Base-by-base conservation (phyloP, 768 basidiomycete genomes). In the Pisolithus marmoratus region DNA sequence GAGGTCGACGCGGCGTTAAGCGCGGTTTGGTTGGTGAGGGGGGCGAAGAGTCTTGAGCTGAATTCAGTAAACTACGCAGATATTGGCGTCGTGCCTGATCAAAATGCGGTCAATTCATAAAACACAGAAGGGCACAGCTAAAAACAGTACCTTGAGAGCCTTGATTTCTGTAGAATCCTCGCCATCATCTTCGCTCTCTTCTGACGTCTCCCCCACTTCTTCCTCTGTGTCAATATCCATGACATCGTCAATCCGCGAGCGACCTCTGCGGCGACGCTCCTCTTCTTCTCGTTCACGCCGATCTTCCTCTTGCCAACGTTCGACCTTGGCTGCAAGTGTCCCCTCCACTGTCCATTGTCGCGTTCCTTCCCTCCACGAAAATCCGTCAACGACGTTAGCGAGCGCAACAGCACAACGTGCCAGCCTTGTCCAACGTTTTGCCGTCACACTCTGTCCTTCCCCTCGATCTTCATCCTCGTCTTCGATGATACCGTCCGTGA, bases 401-500 rank as follows among this genome's bases (percentile, higher is more conserved):
- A 97, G 70, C 26, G 80, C 80, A 23, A 89, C 79, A 0, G 80
- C 85, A 48, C 82, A 79, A 49, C 93, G 82, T 5, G 81, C 74
- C 27, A 91, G 74, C 38, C 95, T 75, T 42, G 80, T 81, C 90
- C 90, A 95, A 12, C 94, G 75, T 52, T 74, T 71, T 20, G 73
- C 69, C 0, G 80, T 74, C 54, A 79, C 72, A 49, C 38, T 63
- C 62, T 46, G 71, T 46, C 34, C 54, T 36, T 52, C 54, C 15
- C 46, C 20, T 19, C 48, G 55, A 20, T 81, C 80, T 4, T 76
- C 82, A 38, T 80, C 74, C 55, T 85, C 87, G 53, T 90, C 89
- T 61, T 92, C 90, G 53, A 94, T 91, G 55, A 81, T 79, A 2
- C 90, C 93, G 60, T 94, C 90, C 1, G 77, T 81, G 24, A 77